Base-by-base conservation (phyloP, 1,284 basidiomycete species). In the Ustilago hordei region DNA sequence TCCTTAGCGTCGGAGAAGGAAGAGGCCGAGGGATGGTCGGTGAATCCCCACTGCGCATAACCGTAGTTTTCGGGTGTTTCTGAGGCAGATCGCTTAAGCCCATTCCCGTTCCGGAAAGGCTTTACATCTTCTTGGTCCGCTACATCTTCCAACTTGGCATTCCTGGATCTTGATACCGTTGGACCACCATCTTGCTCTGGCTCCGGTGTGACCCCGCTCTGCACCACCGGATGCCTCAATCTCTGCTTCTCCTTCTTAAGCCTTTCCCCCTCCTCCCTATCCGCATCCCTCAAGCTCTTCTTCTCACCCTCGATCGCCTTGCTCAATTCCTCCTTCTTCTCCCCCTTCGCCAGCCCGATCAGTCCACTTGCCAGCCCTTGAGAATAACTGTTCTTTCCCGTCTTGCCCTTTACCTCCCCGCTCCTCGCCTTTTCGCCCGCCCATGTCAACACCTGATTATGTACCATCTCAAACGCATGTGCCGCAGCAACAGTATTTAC, bases 381-480 rank as follows among this genome's bases (percentile, higher is more conserved):
- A 47, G 69, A 73, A 55, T 79, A 79, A 13, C 63, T 69, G 39
- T 77, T 77, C 56, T 74, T 77, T 15, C 64, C 76, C 32, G 69
- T 76, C 53, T 70, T 79, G 0, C 77, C 77, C 11, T 48, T 35
- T 11, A 69, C 52, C 17, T 50, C n/a, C 34, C 66, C 69, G 0
- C 31, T 19, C 0, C 31, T 61, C 3, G 64, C 61, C 56, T 74
- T 72, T 35, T 78, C 60, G 3, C 34, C 54, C 12, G 69, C 69
- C 75, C 76, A 81, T 2, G 74, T 75, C 11, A 80, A 52, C 19
- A 80, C 69, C 56, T 75, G 75, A 38, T 81, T 81, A 62, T 75
- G 71, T 11, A 78, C 79, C 73, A 81, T 81, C 58, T 81, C 80
- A 34, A 81, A 81, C 7, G 79, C 78, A 32, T 70, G 52, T 6